phyloP scores from a whole-genome alignment of 257 asterid genomes.

The Ehretia macrophylla region DNA sequence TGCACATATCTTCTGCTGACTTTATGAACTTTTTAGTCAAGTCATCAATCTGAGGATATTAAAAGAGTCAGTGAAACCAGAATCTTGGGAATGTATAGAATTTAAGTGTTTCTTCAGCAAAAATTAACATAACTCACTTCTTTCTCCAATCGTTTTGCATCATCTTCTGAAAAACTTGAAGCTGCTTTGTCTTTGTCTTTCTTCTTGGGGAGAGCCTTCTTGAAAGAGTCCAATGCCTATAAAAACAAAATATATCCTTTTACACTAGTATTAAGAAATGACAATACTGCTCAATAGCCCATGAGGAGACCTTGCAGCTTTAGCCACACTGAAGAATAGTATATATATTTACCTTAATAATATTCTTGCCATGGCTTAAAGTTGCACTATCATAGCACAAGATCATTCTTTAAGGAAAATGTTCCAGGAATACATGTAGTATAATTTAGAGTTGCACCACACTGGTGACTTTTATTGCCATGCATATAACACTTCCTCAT shows the following conservation, averaged over 20 bases:
- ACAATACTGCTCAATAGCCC: background rate
- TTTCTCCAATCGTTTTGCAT: slow-evolving; percentile 82
- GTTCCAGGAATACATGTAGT: too few species aligned
- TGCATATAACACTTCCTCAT: too few species aligned
- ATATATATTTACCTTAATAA: too few species aligned
- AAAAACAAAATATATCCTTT: slow-evolving; percentile 1
- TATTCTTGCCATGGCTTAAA: too few species aligned
- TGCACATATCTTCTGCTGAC: slow-evolving; percentile 94
- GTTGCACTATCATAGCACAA: too few species aligned
- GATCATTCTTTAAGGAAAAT: too few species aligned
- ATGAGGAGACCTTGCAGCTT: too few species aligned
- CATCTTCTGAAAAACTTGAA: slow-evolving; percentile 70
- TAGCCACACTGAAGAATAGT: background rate
- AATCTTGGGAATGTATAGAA: background rate
- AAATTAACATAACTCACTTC: slow-evolving; percentile 46
- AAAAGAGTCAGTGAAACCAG: slow-evolving; percentile 6
- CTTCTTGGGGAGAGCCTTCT: slow-evolving; percentile 71
- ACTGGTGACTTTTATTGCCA: too few species aligned
- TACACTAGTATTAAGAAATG: background rate
- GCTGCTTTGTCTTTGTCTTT: slow-evolving; percentile 67
- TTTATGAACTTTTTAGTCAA: slow-evolving; percentile 81
- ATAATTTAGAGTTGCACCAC: too few species aligned
- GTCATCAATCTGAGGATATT: slow-evolving; percentile 65
- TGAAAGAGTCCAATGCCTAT: slow-evolving; percentile 77
- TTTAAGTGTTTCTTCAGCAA: background rate